A percentile compares a stretch with the other conserved stretches of the same genome.
phyloP scores from a whole-genome alignment of 2,329 filamentous ascomycete genomes.

The Sporothrix euskadiensis region DNA sequence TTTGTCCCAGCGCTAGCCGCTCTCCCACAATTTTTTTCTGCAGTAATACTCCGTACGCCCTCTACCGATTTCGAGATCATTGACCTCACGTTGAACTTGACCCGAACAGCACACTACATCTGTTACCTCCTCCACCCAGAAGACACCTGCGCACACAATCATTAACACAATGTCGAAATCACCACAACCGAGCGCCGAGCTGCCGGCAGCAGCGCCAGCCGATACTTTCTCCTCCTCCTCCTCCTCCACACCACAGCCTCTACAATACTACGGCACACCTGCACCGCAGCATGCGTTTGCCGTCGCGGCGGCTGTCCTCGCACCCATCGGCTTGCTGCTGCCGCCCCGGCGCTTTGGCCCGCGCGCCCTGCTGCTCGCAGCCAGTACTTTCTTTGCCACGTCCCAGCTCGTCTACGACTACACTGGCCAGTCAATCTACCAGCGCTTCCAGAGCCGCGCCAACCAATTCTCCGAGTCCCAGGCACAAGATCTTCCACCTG shows the following conservation, averaged over 20 bases:
- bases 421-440: slow-evolving; percentile 54
- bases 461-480: slow-evolving; percentile 12
- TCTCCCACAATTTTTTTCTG: background rate
- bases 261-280: slow-evolving; percentile 36
- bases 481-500: slow-evolving; percentile 52
- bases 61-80: background rate
- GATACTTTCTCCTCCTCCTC: background rate
- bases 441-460: slow-evolving; percentile 50
- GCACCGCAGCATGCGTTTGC: slow-evolving; percentile 50
- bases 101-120: background rate
- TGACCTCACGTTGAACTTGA: background rate
- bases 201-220: background rate
- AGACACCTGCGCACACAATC: background rate
- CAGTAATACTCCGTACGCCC: background rate
- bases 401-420: slow-evolving; percentile 60
- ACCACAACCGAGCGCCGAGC: slow-evolving; percentile 17
- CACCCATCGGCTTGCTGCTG: slow-evolving; percentile 51
- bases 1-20: background rate
- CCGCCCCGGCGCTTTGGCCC: slow-evolving; percentile 54
- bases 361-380: slow-evolving; percentile 53
- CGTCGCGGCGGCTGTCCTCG: slow-evolving; percentile 50
- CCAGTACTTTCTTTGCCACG: slow-evolving; percentile 53
- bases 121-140: no score
- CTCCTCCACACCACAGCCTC: background rate
- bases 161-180: slow-evolving; percentile 19